Evolutionary conservation across 148 eudicot species (phyloP), one percentile per base, ranked within the genome.

Genomic region (Dysphania ambrosioides): DNA sequence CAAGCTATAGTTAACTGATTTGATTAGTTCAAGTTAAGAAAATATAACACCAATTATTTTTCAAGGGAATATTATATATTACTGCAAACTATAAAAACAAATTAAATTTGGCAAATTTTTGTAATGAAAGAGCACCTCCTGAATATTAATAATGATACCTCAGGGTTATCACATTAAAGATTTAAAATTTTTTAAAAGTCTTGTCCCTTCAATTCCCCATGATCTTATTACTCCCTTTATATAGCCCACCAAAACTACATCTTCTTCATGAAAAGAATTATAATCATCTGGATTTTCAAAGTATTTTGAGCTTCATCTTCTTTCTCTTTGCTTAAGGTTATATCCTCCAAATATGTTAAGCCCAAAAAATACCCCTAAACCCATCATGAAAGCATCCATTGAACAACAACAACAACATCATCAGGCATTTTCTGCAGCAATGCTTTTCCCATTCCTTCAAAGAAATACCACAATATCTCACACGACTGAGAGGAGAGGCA

Each of bases 401-500:
- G 26, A 63, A 12, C 49, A 65, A 19, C 68, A 64, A 21, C 40
- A 64, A 63, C 13, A 63, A 12, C 49, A 65, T 6, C 68, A 64
- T 8, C 40, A 64, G 32, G 21, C 11, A 64, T 35, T 2, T 21
- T 24, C 85, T 79, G 68, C 85, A 57, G 31, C 80, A 75, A 36
- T 88, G 90, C 58, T 89, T 80, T 76, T 79, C 85, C 34, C 87
- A 32, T 83, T 83, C 27, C 86, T 91, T 55, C 94, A 85, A 78
- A 84, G 97, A 23, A 93, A 93, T 87, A 89, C 89, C 10, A 73
- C 88, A 53, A 70, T 77, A 0, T 55, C 88, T 5, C 87, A 85
- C 26, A 65, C 88, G 0, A 78, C 71, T 16, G 97, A 93, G 83
- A 78, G 95, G 35, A 70, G 97, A 62, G 93, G 97, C 31, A 70